A percentile compares a stretch with the other conserved stretches of the same genome.
phyloP scores from a whole-genome alignment of 2,329 filamentous ascomycete species.

The Didymella sp. region DNA sequence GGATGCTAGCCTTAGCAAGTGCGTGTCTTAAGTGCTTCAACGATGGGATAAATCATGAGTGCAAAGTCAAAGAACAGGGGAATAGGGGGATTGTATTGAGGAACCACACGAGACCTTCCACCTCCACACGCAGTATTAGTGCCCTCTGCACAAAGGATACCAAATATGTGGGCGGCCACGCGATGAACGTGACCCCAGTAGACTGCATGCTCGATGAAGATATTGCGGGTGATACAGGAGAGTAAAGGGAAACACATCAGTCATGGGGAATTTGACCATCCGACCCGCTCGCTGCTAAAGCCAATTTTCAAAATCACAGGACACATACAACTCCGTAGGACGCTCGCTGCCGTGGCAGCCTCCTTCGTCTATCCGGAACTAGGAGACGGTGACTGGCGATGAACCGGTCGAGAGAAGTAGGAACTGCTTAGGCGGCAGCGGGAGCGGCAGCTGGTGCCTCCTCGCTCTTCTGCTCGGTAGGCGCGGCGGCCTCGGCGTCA shows the following conservation, averaged over 20 bases:
- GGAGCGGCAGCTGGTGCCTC: slow-evolving; percentile 44
- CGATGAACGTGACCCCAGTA: slow-evolving; percentile 27
- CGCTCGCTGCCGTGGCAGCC: slow-evolving; percentile 47
- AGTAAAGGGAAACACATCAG: slow-evolving; percentile 50
- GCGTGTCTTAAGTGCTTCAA: slow-evolving; percentile 16
- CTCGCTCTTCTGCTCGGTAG: slow-evolving; percentile 43
- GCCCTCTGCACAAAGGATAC: slow-evolving; percentile 37
- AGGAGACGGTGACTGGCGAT: slow-evolving; percentile 43
- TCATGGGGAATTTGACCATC: slow-evolving; percentile 50
- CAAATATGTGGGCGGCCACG: slow-evolving; percentile 24
- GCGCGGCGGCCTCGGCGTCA: slow-evolving; percentile 56
- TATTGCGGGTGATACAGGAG: slow-evolving; percentile 35
- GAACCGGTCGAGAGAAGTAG: slow-evolving; percentile 43
- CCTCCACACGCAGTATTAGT: slow-evolving; percentile 30
- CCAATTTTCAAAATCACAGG: slow-evolving; percentile 51
- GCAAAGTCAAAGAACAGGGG: slow-evolving; percentile 42
- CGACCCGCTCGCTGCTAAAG: slow-evolving; percentile 51
- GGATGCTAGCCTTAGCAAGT: background rate
- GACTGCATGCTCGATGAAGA: slow-evolving; percentile 35
- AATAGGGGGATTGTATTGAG: slow-evolving; percentile 45
- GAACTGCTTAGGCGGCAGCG: slow-evolving; percentile 46
- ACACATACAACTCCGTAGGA: slow-evolving; percentile 50
- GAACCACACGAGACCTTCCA: slow-evolving; percentile 37
- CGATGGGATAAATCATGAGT: slow-evolving; percentile 32
- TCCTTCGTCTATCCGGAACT: slow-evolving; percentile 43